Base-by-base conservation (phyloP, 2,329 filamentous ascomycete genomes). In the Hypoxylon rubiginosum region DNA sequence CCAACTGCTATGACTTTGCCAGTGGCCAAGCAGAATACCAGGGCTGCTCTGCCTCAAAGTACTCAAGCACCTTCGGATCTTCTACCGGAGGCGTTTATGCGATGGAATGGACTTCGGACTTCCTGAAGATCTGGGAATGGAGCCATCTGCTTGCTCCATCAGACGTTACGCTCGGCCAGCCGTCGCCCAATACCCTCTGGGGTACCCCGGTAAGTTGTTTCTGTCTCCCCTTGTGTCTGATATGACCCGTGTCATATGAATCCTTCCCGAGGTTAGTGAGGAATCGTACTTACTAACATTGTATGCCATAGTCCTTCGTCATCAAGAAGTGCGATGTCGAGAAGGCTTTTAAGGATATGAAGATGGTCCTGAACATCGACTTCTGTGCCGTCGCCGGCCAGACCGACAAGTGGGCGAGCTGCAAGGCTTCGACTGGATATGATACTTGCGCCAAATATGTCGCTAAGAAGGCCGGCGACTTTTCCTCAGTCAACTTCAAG, bases 111-210 rank as follows among this genome's bases (percentile, higher is more conserved):
- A 90, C 86, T 15, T 78, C 81, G 39, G 75, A 83, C 0, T 83
- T 82, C 24, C 88, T 93, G 72, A 86, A 82, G 46, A 81, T 92
- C 61, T 93, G 86, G 84, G 89, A 88, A 78, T 93, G 91, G 77
- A 81, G 85, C 0, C 84, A 86, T 30, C 75, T 74, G 26, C 74
- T 78, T 11, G 82, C 89, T n/a, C 75, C 79, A n/a, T 81, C 88
- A n/a, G 88, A 92, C 75, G 85, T 91, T 52, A 76, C 77, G 8
- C 64, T 53, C n/a, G 69, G 64, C 55, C 69, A 71, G 13, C 75
- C 75, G 11, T 54, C 66, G 28, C 75, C 75, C 13, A 61, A 46
- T 11, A 54, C 60, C 19, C 58, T 34, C 8, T 78, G 75, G 75
- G 75, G 75, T 11, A 61, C 49, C 8, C 76, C 76, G 15, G 46